Base-by-base conservation (phyloP, 2,329 filamentous ascomycete species). In the Mycogone perniciosa region DNA sequence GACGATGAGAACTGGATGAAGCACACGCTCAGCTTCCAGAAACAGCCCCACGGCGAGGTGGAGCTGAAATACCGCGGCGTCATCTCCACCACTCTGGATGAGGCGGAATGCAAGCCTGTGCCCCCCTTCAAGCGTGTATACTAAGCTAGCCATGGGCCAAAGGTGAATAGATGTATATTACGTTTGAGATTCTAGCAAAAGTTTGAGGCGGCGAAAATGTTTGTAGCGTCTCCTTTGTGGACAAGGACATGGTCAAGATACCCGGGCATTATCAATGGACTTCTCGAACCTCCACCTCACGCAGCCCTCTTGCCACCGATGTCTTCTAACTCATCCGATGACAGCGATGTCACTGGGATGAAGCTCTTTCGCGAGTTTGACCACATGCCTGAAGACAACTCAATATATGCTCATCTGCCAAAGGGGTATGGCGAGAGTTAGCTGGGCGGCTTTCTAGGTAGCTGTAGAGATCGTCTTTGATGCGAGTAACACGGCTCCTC, bases 1-100 rank as follows among this genome's bases (percentile, higher is more conserved):
- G 89, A 97, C 67, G 93, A 99, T 68, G 79, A 85, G 72, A 86
- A 95, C 71, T 97, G 92, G 92, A 96, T 96, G 92, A 97, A 97
- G 85, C 93, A 99, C 81, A 95, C 89, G 42, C 81, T 99, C 55
- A 89, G 86, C 59, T 99, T 86, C 86, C 93, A 99, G 80, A 95
- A 89, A 85, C 70, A 85, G 67, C 88, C 91, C 33, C 92, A 97
- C 65, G 87, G 86, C 67, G 82, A 89, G 75, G 83, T 93, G 50
- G 86, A 97, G 55, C 77, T 97, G 57, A 77, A 82, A 56, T 97
- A 97, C 81, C 83, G 93, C 71, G 77, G 79, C 57, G 93, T 99
- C 55, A 86, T 88, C 56, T 79, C 78, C 60, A 84, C 81, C 56
- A 97, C 93, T 29, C 77, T 99, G 60, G 93, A 97, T 65, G 91